phyloP scores from a whole-genome alignment of 129 eudicot genomes.

The Flaveria ramosissima region DNA sequence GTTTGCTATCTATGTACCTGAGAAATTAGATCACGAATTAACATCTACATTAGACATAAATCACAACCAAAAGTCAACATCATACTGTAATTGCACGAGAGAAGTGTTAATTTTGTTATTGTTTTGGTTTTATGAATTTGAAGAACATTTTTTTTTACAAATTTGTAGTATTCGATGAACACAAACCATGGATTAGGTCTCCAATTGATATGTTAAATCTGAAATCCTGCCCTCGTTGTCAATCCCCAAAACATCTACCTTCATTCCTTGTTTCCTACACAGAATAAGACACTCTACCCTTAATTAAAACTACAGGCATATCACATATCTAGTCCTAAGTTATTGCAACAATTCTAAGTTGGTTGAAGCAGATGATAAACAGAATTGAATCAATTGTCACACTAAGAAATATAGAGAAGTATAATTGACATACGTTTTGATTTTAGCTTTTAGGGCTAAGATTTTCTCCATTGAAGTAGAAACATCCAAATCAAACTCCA shows the following conservation, averaged over 20 bases:
- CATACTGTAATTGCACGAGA: slow-evolving; percentile 9
- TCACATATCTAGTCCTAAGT: slow-evolving; percentile 30
- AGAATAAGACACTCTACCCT: slow-evolving; percentile 31
- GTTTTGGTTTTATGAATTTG: background rate
- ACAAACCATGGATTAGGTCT: slow-evolving; percentile 35
- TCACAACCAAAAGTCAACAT: slow-evolving; percentile 19
- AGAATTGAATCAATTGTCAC: background rate
- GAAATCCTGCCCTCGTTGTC: slow-evolving; percentile 41
- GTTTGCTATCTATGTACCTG: slow-evolving; percentile 73
- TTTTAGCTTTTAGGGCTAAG: slow-evolving; percentile 53
- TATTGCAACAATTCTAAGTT: slow-evolving; percentile 1
- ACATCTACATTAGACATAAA: background rate
- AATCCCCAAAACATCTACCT: slow-evolving; percentile 45
- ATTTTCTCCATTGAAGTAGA: slow-evolving; percentile 62
- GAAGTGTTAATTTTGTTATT: slow-evolving; percentile 13
- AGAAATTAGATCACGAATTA: background rate
- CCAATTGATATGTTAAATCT: slow-evolving; percentile 34
- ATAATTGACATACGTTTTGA: slow-evolving; percentile 49
- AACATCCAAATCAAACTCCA: slow-evolving; percentile 64
- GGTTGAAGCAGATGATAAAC: slow-evolving; percentile 7
- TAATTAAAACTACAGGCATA: slow-evolving; percentile 11
- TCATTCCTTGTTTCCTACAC: slow-evolving; percentile 43
- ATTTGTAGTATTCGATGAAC: background rate
- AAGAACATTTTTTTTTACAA: background rate
- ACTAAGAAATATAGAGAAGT: slow-evolving; percentile 13